Percentiles rank a stretch among this genome's conserved stretches.
Conservation (phyloP, 2,329 filamentous ascomycete species). For the Fusarium sp. region DNA sequence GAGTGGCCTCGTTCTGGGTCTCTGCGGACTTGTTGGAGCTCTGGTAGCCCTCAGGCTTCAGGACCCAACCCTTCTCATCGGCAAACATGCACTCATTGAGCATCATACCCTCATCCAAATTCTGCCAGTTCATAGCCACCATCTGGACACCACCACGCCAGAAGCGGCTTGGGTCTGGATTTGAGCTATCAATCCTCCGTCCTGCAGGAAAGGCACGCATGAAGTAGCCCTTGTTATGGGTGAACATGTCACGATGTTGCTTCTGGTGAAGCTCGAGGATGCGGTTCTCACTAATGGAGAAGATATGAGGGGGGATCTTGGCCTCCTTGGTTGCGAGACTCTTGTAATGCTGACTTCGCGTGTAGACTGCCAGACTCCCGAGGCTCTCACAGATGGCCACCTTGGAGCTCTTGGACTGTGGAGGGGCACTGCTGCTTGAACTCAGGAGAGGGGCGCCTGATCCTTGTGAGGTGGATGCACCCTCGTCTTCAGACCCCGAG, state of each 20-base stretch:
- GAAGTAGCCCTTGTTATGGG: conserved; percentile 87
- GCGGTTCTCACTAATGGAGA: conserved; percentile 86
- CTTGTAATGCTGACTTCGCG: conserved; percentile 83
- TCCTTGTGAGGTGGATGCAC: conserved; percentile 22
- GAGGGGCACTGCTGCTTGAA: conserved; percentile 13
- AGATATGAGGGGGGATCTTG: conserved; percentile 75
- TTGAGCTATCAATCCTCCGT: conserved; percentile 85
- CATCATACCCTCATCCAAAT: conserved; percentile 92
- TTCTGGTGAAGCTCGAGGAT: conserved; percentile 71
- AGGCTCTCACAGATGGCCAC: conserved; percentile 75
- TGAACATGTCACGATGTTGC: conserved; percentile 79
- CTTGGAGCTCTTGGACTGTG: conserved; percentile 54
- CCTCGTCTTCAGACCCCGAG: conserved; percentile 58
- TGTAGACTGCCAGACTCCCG: conserved; percentile 84
- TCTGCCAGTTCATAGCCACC: conserved; percentile 98
- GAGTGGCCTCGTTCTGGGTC: conserved; percentile 57
- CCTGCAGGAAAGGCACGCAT: conserved; percentile 93
- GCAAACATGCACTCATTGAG: conserved; percentile 98
- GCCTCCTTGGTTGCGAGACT: conserved; percentile 73
- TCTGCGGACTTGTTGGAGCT: conserved; percentile 53
- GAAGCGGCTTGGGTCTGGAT: conserved; percentile 90
- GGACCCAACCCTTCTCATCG: conserved; percentile 82
- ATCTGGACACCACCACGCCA: conserved; percentile 97
- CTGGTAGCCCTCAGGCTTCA: conserved; percentile 83
- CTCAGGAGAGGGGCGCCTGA: conserved; percentile 20